Percentiles rank a stretch among this genome's conserved stretches.
Conservation (phyloP, 202 grass and related monocot genomes). For the Setaria viridis region DNA sequence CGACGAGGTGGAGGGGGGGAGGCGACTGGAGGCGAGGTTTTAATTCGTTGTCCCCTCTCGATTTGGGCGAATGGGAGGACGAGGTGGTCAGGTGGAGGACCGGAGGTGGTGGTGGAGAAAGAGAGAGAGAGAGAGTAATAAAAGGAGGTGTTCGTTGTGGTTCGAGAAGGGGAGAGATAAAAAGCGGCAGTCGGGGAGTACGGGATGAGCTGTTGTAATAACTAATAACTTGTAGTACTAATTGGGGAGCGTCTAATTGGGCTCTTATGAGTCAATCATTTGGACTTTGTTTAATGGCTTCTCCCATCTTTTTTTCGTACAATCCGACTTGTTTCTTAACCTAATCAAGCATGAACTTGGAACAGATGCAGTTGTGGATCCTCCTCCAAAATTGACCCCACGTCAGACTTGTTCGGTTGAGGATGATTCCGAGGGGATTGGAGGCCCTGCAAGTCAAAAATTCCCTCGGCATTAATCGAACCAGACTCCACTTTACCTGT, state of each 20-base stretch:
- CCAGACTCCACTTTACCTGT: too few relatives aligned
- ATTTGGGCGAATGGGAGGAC: slow-evolving; percentile 53
- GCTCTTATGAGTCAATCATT: slow-evolving; percentile 59
- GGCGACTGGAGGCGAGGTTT: neutral
- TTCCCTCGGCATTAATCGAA: too few relatives aligned
- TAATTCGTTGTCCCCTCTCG: neutral
- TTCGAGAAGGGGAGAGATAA: slow-evolving; percentile 41
- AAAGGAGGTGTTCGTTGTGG: slow-evolving; percentile 41
- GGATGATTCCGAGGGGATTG: too few relatives aligned
- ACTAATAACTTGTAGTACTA: neutral
- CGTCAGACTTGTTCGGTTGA: too few relatives aligned
- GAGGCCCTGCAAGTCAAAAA: too few relatives aligned
- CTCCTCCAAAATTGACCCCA: slow-evolving; percentile 1
- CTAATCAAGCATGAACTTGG: neutral
- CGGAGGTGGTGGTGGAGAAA: neutral
- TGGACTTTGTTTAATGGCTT: slow-evolving; percentile 45
- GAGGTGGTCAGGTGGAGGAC: neutral
- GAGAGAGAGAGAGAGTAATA: slow-evolving; percentile 28
- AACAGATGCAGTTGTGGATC: neutral
- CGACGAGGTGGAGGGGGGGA: slow-evolving; percentile 17
- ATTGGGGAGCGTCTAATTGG: slow-evolving; percentile 42
- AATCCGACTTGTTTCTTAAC: neutral
- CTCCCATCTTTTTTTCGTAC: neutral
- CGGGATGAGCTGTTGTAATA: slow-evolving; percentile 10
- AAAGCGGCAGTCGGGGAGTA: slow-evolving; percentile 16